Evolutionary conservation across 352 stramenopile genomes (phyloP).

Genomic region (Phytophthora syringae): DNA sequence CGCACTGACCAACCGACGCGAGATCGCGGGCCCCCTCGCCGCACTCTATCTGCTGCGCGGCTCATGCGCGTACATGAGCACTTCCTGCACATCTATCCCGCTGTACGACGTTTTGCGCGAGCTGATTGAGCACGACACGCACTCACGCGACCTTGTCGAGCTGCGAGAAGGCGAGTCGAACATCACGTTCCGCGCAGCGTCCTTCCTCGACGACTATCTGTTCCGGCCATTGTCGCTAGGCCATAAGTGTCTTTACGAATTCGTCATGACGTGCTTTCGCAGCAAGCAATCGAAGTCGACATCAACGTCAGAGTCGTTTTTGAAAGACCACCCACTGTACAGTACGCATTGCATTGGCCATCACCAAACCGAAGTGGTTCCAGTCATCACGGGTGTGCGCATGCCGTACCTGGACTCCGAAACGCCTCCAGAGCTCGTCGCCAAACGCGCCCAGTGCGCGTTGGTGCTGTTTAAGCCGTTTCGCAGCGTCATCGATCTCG

Average conservation of each 20-base stretch:
- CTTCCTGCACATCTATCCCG: background rate
- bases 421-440: background rate
- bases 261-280: background rate
- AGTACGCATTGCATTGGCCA: background rate
- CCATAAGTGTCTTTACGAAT: background rate
- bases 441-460: background rate
- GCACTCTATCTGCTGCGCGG: background rate
- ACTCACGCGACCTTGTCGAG: no score
- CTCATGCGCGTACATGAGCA: background rate
- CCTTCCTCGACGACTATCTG: background rate
- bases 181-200: background rate
- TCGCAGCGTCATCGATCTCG: no score
- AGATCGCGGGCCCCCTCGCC: background rate
- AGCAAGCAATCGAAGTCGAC: no score
- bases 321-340: background rate
- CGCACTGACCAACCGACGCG: background rate
- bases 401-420: background rate
- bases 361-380: background rate
- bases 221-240: background rate
- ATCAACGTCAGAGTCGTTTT: no score
- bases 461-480: no score
- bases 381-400: background rate
- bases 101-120: background rate
- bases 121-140: background rate
- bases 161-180: no score